Percentiles rank a stretch among this genome's conserved stretches.
These are phyloP conservation scores for Pythium chondricola DNA, from an alignment of 352 stramenopile genomes.

Conservation along the genomic window DNA sequence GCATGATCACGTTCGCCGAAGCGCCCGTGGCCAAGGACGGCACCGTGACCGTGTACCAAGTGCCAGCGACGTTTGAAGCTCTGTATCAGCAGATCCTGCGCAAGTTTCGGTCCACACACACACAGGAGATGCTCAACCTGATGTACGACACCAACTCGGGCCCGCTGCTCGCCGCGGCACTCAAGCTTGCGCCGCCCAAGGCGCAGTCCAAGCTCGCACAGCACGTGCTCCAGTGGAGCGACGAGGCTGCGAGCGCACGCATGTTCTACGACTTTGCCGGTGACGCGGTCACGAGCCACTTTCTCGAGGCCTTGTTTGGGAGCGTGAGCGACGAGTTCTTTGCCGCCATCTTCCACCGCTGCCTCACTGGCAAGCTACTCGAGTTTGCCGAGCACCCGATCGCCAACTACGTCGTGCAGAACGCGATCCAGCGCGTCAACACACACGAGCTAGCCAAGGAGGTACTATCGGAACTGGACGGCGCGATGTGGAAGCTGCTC, in stretches of 20 bases:
- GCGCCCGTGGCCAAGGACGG: conserved; percentile 28
- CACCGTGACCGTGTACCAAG: conserved; percentile 27
- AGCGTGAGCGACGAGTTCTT: conserved; percentile 66
- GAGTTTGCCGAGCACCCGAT: conserved; percentile 69
- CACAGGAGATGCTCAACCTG: conserved; percentile 45
- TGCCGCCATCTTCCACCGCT: conserved; percentile 54
- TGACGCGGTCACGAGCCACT: conserved; percentile 71
- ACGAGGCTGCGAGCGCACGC: conserved; percentile 38
- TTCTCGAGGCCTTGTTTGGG: conserved; percentile 61
- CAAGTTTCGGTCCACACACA: conserved; percentile 21
- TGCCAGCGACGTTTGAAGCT: conserved; percentile 49
- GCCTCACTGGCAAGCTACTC: conserved; percentile 50
- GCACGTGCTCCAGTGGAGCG: conserved; percentile 67
- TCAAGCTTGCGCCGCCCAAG: conserved; percentile 52
- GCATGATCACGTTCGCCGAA: conserved; percentile 54
- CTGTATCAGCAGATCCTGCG: conserved; percentile 56
- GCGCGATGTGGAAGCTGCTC: conserved; percentile 62
- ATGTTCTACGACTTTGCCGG: conserved; percentile 64
- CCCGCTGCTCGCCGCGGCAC: conserved; percentile 51
- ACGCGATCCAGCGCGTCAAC: conserved; percentile 51
- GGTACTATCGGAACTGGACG: conserved; percentile 52
- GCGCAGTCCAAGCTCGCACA: conserved; percentile 44
- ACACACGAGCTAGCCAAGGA: conserved; percentile 34
- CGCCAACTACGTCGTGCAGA: conserved; percentile 80
- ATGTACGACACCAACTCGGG: conserved; percentile 75